Evolutionary conservation across 371 early-diverging fungal species (phyloP).

Genomic region (Nematocida displodere): DNA sequence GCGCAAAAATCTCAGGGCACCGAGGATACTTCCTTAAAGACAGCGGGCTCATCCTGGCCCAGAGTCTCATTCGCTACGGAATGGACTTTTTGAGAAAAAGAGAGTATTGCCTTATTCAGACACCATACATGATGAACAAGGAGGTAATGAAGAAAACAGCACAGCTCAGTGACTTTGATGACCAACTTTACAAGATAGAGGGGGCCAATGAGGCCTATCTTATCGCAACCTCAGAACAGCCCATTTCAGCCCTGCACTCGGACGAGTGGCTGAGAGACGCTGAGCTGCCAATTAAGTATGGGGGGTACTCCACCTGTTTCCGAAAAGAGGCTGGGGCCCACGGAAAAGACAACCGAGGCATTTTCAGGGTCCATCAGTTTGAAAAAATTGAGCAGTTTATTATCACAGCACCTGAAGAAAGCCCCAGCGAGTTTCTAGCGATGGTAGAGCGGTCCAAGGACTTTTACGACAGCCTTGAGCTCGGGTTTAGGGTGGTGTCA

Average conservation of each 20-base stretch:
- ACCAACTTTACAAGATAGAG: conserved; percentile 89
- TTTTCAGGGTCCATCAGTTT: conserved; percentile 99
- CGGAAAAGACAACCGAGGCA: conserved; percentile 96
- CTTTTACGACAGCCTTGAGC: conserved; percentile 79
- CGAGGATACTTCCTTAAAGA: conserved; percentile 93
- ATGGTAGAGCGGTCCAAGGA: conserved; percentile 87
- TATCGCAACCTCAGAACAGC: conserved; percentile 98
- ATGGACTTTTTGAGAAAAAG: conserved; percentile 79
- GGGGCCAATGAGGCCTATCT: conserved; percentile 79
- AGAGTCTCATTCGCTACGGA: conserved; percentile 90
- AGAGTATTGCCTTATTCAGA: conserved; percentile 87
- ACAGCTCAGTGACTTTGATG: conserved; percentile 94
- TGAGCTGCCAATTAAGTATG: conserved; percentile 68
- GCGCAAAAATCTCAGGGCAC: conserved; percentile 90
- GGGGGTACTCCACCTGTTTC: conserved; percentile 97
- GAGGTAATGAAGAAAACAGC: conserved; percentile 96
- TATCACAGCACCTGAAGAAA: conserved; percentile 86
- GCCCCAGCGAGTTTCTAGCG: conserved; percentile 89
- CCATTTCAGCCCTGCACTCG: conserved; percentile 88
- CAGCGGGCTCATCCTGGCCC: conserved; percentile 84
- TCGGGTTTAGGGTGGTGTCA: conserved; percentile 85
- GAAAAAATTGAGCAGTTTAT: conserved; percentile 99
- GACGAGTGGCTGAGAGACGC: conserved; percentile 71
- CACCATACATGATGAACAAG: conserved; percentile 94
- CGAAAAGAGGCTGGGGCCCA: conserved; percentile 99